phyloP scores from a whole-genome alignment of 345 rosid genomes.

The Euphorbia peplus region DNA sequence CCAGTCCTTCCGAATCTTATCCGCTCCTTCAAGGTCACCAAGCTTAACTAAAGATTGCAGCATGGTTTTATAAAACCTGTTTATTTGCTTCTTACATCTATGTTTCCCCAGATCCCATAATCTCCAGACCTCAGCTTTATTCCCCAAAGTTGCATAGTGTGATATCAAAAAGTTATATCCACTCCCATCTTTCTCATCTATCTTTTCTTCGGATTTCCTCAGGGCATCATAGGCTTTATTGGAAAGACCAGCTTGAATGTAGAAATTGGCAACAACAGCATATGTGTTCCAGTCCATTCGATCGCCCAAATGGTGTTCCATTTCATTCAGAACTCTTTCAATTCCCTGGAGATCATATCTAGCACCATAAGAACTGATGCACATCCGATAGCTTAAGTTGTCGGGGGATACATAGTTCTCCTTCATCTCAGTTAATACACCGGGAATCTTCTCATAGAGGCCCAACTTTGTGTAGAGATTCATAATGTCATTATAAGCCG shows the following conservation, averaged over 20 bases:
- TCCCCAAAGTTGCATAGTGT: slow-evolving; percentile 64
- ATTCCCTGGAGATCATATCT: slow-evolving; percentile 53
- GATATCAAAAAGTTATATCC: slow-evolving; percentile 71
- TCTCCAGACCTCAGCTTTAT: slow-evolving; percentile 57
- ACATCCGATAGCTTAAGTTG: slow-evolving; percentile 74
- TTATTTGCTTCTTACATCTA: slow-evolving; percentile 58
- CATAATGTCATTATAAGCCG: slow-evolving; percentile 76
- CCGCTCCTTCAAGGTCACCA: slow-evolving; percentile 62
- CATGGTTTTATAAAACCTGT: slow-evolving; percentile 58
- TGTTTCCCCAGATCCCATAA: slow-evolving; percentile 64
- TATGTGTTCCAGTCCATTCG: slow-evolving; percentile 82
- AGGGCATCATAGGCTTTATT: slow-evolving; percentile 50
- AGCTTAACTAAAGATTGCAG: slow-evolving; percentile 69
- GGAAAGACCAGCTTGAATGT: slow-evolving; percentile 47
- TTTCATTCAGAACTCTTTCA: slow-evolving; percentile 54
- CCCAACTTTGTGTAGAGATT: slow-evolving; percentile 60
- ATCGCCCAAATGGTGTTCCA: slow-evolving; percentile 55
- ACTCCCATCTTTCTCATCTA: slow-evolving; percentile 64
- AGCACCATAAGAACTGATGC: slow-evolving; percentile 68
- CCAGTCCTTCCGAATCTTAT: slow-evolving; percentile 63
- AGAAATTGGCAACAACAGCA: slow-evolving; percentile 67
- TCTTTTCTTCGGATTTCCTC: slow-evolving; percentile 54
- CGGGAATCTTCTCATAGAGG: slow-evolving; percentile 58
- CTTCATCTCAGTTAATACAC: slow-evolving; percentile 70
- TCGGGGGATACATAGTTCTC: slow-evolving; percentile 54